Evolutionary conservation across 345 rosid genomes (phyloP), one percentile per base, ranked within the genome.

Genomic region (Citrus trifoliata): DNA sequence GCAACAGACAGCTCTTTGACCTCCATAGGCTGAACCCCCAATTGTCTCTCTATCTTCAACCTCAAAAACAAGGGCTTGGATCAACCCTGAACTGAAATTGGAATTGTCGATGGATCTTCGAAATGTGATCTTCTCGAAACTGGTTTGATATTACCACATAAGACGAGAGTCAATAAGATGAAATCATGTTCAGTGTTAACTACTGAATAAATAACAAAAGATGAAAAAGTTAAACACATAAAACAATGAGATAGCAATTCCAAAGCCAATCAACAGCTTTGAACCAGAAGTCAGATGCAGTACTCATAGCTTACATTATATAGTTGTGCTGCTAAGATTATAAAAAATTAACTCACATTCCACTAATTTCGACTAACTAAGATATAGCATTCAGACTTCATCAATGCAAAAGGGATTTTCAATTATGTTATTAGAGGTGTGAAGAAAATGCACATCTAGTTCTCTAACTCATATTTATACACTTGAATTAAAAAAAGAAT

Each of bases 11-110:
- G 99, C 98, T 83, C 97, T 94, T 83, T 93, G 98, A 58, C 99
- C 99, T 9, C 99, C 99, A 83, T 94, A 94, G 67, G 95, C 99
- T 0, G 98, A 96, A 71, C 99, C 98, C 35, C 99, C 98, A 67
- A 96, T 87, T 40, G 86, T 78, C 80, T 91, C 98, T 61, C 98
- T 82, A 77, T 94, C 99, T 73, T 92, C 93, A 32, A 93, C 97
- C 81, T 93, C 98, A 64, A 94, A 94, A 46, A 92, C 82, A 63
- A 96, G 78, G 12, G 92, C 98, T 37, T 96, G 98, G 71, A 94
- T 82, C 28, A 85, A 78, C 73, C 86, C 85, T 2, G 93, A 86
- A 38, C 90, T 86, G 48, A 78, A 81, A 82, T 91, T 94, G 30
- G 88, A 73, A 62, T 46, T 79, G 74, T 85, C 92, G 75, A 75